Base-by-base conservation (phyloP, 345 rosid species). In the Pelargonium nanum region DNA sequence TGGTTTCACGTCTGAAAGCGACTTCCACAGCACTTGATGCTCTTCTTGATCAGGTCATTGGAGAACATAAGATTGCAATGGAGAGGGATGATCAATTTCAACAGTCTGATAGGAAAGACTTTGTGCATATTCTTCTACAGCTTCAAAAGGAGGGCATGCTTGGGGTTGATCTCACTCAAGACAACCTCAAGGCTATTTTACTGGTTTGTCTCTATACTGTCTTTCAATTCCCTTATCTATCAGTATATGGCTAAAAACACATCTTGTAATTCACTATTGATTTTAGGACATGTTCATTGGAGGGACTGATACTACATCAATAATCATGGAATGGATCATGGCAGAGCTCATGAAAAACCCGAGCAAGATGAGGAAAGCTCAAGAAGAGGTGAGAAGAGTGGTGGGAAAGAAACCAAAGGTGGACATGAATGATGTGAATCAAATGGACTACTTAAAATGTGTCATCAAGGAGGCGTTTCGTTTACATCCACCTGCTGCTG, bases 241-340 rank as follows among this genome's bases (percentile, higher is more conserved):
- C 8, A 20, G 15, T 40, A n/a, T 59, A 7, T 17, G 24, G 13
- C 25, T 59, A 30, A 9, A 5, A 0, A 17, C 32, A 32, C 24
- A 6, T 7, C 10, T 30, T 13, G 21, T 40, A 58, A 40, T 4
- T 16, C 24, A 1, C 40, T 59, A 12, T 52, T 19, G 24, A 26
- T 20, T 26, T 22, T 24, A 73, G 70, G 69, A 60, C 30, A n/a
- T 60, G 40, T 68, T 73, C 21, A 7, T 59, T 20, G 77, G 52
- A 0, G 77, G 69, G 1, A 64, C 65, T 0, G 72, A 68, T 16
- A 68, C 77, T 10, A 58, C 66, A 1, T 21, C 69, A 22, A 52
- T 58, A 15, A 56, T 63, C 5, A 2, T 72, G 7, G 72, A 59
- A n/a, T 73, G 77, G 77, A 62, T 63, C 13, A 73, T 73, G 72